A percentile compares a stretch with the other conserved stretches of the same genome.
phyloP scores from a whole-genome alignment of 164 flowering plant species.

The Aristolochia contorta region DNA sequence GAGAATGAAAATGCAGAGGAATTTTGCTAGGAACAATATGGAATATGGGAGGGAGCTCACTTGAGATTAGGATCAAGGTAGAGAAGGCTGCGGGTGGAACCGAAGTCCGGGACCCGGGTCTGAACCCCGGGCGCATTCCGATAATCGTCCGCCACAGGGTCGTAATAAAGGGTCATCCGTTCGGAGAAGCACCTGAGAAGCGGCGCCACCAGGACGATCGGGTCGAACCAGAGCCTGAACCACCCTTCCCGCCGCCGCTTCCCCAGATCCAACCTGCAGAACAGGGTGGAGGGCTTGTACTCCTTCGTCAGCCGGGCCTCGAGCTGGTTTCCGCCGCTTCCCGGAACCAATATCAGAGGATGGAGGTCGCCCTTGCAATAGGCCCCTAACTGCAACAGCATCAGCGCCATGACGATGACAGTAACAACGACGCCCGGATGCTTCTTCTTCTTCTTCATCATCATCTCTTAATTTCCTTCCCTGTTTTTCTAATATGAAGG shows the following conservation, averaged over 20 bases:
- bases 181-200: slow-evolving; percentile 71
- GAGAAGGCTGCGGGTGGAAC: slow-evolving; percentile 54
- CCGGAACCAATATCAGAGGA: slow-evolving; percentile 72
- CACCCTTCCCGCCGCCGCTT: slow-evolving; percentile 38
- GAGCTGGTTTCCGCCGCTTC: slow-evolving; percentile 79
- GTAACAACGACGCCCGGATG: neutral
- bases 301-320: slow-evolving; percentile 41
- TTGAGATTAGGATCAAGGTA: slow-evolving; percentile 73
- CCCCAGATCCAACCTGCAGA: slow-evolving; percentile 25
- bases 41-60: slow-evolving; percentile 37
- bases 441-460: no score
- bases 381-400: neutral
- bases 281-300: slow-evolving; percentile 24
- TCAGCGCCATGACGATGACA: neutral
- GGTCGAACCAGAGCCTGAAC: slow-evolving; percentile 92
- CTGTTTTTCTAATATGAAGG: no score
- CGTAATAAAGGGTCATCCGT: slow-evolving; percentile 62
- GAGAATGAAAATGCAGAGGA: neutral
- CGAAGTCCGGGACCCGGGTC: slow-evolving; percentile 67
- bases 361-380: slow-evolving; percentile 20
- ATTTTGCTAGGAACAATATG: no score
- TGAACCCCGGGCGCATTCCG: slow-evolving; percentile 66
- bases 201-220: slow-evolving; percentile 46
- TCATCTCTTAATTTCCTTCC: no score
- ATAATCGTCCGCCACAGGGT: slow-evolving; percentile 52